Evolutionary conservation across 2,329 filamentous ascomycete genomes (phyloP).

Genomic region (Xylaria polymorpha): DNA sequence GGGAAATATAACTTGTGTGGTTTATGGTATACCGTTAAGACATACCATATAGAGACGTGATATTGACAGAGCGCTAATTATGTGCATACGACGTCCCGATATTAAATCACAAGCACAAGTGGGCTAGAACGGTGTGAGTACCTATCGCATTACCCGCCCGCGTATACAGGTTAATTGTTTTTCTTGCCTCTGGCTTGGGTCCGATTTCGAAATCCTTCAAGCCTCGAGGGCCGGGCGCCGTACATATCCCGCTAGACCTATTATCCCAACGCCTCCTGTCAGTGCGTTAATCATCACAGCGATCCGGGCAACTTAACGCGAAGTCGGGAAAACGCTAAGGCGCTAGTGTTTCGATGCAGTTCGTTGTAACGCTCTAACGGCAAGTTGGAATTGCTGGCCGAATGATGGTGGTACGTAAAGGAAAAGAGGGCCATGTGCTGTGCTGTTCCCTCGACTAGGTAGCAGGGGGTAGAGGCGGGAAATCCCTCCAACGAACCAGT

Average conservation of each 20-base stretch:
- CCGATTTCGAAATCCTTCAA: slow-evolving; percentile 27
- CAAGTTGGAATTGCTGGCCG: slow-evolving; percentile 44
- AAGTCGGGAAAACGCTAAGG: slow-evolving; percentile 14
- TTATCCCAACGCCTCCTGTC: slow-evolving; percentile 33
- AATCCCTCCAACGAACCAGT: slow-evolving; percentile 43
- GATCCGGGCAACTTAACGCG: slow-evolving; percentile 13
- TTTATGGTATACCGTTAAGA: slow-evolving; percentile 44
- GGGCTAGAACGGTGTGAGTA: slow-evolving; percentile 44
- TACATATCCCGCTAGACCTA: slow-evolving; percentile 20
- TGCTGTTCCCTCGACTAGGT: neutral
- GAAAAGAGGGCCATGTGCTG: slow-evolving; percentile 38
- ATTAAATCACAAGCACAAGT: slow-evolving; percentile 48
- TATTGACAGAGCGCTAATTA: slow-evolving; percentile 41
- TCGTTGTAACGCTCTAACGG: slow-evolving; percentile 46
- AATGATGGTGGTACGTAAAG: slow-evolving; percentile 37
- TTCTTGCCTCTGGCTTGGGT: neutral
- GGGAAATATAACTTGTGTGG: slow-evolving; percentile 29
- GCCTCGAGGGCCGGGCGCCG: slow-evolving; percentile 33
- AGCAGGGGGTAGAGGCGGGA: slow-evolving; percentile 43
- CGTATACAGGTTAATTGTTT: slow-evolving; percentile 20
- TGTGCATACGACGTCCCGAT: slow-evolving; percentile 46
- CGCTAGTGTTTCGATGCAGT: slow-evolving; percentile 39
- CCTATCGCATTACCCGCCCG: slow-evolving; percentile 37
- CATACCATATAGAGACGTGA: slow-evolving; percentile 43
- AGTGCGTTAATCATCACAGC: neutral